A percentile compares a stretch with the other conserved stretches of the same genome.
These are phyloP conservation scores for Wickerhamomyces chaumierensis DNA, from an alignment of 805 yeast genomes.

Conservation along the genomic window DNA sequence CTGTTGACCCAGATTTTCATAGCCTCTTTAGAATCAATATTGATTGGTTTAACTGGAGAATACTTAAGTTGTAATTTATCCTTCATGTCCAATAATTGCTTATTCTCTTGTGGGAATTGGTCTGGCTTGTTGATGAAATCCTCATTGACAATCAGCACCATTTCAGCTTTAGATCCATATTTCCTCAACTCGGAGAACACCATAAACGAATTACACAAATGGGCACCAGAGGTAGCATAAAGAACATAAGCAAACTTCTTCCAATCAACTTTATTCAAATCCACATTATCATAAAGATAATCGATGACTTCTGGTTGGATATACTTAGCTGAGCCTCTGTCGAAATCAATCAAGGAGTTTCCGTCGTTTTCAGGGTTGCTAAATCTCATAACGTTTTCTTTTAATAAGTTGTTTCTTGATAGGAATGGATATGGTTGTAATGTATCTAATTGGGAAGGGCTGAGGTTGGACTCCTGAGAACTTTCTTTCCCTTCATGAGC, in stretches of 20 bases:
- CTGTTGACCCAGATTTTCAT: conserved; percentile 33
- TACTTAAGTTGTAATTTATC: conserved; percentile 11
- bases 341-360: conserved; percentile 8
- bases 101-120: conserved; percentile 4
- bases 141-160: conserved; percentile 32
- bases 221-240: conserved; percentile 43
- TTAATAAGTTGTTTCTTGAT: neutral
- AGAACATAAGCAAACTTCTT: conserved; percentile 42
- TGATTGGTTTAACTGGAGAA: conserved; percentile 9
- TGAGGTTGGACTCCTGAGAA: too few relatives aligned
- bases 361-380: neutral
- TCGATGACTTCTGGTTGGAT: conserved; percentile 17
- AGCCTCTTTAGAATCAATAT: conserved; percentile 4
- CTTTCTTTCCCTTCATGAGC: too few relatives aligned
- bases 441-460: neutral
- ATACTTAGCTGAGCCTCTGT: conserved; percentile 13
- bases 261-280: conserved; percentile 26
- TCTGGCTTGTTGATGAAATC: conserved; percentile 16
- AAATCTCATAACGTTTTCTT: neutral
- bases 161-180: conserved; percentile 29
- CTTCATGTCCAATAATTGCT: conserved; percentile 2
- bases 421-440: neutral
- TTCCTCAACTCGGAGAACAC: conserved; percentile 30
- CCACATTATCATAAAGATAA: conserved; percentile 8
- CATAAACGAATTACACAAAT: conserved; percentile 41